Evolutionary conservation across 2,329 filamentous ascomycete species (phyloP).

Genomic region (Dactylellina parvicollis): DNA sequence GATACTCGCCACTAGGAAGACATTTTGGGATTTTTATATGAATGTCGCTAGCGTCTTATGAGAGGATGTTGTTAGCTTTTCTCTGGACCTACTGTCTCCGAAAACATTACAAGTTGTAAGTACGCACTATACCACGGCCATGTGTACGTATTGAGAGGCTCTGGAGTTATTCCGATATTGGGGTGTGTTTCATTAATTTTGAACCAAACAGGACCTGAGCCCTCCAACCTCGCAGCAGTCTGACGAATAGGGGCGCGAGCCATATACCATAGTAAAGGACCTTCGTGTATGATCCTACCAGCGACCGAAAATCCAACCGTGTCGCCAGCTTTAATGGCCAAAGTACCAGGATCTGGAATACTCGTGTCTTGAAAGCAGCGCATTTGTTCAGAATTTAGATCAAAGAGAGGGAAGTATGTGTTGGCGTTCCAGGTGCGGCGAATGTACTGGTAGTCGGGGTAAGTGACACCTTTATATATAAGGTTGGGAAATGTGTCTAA

Average conservation of each 20-base stretch:
- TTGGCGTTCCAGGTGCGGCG: conserved; percentile 61
- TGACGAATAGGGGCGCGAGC: conserved; percentile 58
- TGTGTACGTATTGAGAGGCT: conserved; percentile 2
- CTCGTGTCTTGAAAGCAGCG: conserved; percentile 64
- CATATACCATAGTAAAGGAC: conserved; percentile 63
- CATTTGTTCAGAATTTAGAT: conserved; percentile 61
- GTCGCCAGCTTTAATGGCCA: conserved; percentile 59
- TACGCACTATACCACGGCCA: conserved; percentile 34
- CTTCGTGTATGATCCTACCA: conserved; percentile 62
- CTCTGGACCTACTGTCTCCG: too few relatives aligned
- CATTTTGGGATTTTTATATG: conserved; percentile 62
- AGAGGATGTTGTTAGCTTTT: background rate
- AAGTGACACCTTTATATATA: conserved; percentile 63
- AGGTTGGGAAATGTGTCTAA: conserved; percentile 60
- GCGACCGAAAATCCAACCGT: conserved; percentile 51
- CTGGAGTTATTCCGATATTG: conserved; percentile 6
- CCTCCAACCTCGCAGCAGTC: conserved; percentile 59
- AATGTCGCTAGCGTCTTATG: conserved; percentile 26
- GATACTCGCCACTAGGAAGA: conserved; percentile 63
- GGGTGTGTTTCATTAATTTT: conserved; percentile 60
- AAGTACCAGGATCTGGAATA: conserved; percentile 61
- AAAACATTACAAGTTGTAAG: background rate
- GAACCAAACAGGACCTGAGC: conserved; percentile 60
- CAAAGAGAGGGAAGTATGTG: conserved; percentile 62
- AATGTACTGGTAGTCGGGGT: conserved; percentile 65